Evolutionary conservation across 2,329 filamentous ascomycete genomes (phyloP), one percentile per base, ranked within the genome.

Genomic region (Sporothrix inflata): DNA sequence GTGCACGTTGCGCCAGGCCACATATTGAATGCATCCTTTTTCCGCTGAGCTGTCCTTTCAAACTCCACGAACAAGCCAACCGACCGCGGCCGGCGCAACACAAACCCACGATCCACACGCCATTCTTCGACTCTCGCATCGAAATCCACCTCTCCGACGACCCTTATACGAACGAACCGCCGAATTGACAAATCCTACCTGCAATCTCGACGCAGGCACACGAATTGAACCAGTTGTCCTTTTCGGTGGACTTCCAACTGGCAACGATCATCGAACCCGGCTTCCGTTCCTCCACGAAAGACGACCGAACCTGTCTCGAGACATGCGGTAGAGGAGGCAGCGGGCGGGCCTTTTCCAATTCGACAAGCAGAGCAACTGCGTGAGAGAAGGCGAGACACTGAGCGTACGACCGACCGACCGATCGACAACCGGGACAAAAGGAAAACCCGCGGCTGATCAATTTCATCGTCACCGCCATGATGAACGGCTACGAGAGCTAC

Each of bases 401-500:
- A 1, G 47, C 47, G 16, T 1, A 49, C n/a, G 38, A 4, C 34
- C 19, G 34, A 27, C 27, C n/a, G n/a, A 57, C 24, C 24, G 49
- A 60, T 38, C 19, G 16, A n/a, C 30, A 9, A 27, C 27, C 30
- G 30, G 6, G 11, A 53, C 49, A 8, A 19, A 51, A 1, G 6
- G 14, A 7, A 53, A 7, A 4, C 21, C 49, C 24, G 3, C 49
- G 19, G n/a, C 49, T n/a, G 49, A 53, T 12, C 47, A 2, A 53
- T 9, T 14, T 21, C 24, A 55, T 30, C 51, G 21, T 12, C 42
- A 14, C 19, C 9, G 21, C 19, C 60, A 78, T 72, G 73, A 96
- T 97, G 93, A 93, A 96, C 87, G 92, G 91, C 78, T 94, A 91
- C 83, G 87, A 96, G 86, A 91, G 91, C 78, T 94, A 70, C 71